A percentile compares a stretch with the other conserved stretches of the same genome.
Conservation (phyloP, 2,329 filamentous ascomycete species). For the Diaporthe sp. region DNA sequence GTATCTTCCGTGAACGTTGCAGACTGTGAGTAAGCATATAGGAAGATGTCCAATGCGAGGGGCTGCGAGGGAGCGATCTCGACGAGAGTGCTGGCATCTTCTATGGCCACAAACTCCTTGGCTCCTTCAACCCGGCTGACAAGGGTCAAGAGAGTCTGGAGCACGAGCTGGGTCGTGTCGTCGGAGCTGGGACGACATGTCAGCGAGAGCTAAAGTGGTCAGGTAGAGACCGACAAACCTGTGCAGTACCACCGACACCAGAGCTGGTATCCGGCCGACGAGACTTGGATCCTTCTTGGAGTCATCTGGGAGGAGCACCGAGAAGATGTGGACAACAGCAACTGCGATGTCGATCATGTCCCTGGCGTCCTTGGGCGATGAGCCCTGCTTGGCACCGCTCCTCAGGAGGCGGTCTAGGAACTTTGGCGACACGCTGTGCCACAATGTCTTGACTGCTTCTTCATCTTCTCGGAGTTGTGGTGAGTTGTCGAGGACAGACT, state of each 20-base stretch:
- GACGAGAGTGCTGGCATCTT: slow-evolving; percentile 68
- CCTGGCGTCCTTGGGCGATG: slow-evolving; percentile 59
- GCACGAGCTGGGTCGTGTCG: slow-evolving; percentile 65
- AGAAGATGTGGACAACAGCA: slow-evolving; percentile 74
- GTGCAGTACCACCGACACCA: slow-evolving; percentile 66
- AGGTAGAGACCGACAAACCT: slow-evolving; percentile 58
- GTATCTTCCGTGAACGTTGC: slow-evolving; percentile 51
- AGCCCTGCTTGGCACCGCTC: slow-evolving; percentile 58
- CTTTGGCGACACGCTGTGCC: slow-evolving; percentile 71
- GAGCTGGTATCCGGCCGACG: slow-evolving; percentile 64
- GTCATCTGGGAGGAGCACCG: slow-evolving; percentile 66
- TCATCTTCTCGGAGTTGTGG: slow-evolving; percentile 64
- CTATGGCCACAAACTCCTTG: slow-evolving; percentile 59
- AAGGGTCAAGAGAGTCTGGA: slow-evolving; percentile 70
- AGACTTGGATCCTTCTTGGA: slow-evolving; percentile 61
- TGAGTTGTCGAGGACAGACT: slow-evolving; percentile 74
- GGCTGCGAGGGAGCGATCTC: slow-evolving; percentile 69
- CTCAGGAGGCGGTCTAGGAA: slow-evolving; percentile 75
- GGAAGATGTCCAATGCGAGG: slow-evolving; percentile 68
- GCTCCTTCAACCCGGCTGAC: slow-evolving; percentile 67
- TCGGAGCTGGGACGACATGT: slow-evolving; percentile 57
- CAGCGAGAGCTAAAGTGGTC: slow-evolving; percentile 16
- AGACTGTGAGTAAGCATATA: slow-evolving; percentile 69
- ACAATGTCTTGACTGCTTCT: slow-evolving; percentile 62
- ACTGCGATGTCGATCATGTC: slow-evolving; percentile 76